Percentiles rank a stretch among this genome's conserved stretches.
Conservation (phyloP, 2,329 filamentous ascomycete species). For the Botrytis aclada region DNA sequence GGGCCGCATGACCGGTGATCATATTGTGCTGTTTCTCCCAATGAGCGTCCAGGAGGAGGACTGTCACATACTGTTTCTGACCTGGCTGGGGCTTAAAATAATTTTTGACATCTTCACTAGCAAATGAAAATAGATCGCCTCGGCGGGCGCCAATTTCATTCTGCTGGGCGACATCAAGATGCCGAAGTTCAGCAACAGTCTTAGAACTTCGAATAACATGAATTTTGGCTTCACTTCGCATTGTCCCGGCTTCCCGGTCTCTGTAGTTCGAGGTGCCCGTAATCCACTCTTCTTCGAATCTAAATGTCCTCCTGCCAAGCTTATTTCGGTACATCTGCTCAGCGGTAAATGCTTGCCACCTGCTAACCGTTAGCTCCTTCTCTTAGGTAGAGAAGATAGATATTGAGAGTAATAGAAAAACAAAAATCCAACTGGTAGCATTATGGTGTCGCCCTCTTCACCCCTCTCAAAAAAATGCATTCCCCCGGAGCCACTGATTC, state of each 20-base stretch:
- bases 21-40: constrained; percentile 73
- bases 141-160: constrained; percentile 65
- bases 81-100: constrained; percentile 73
- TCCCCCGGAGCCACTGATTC: neutral
- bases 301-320: constrained; percentile 79
- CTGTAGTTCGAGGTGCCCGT: constrained; percentile 73
- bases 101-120: constrained; percentile 70
- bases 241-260: constrained; percentile 66
- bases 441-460: neutral
- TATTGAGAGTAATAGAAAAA: neutral
- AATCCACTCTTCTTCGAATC: constrained; percentile 95
- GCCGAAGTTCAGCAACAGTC: constrained; percentile 79
- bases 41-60: constrained; percentile 80
- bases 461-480: neutral
- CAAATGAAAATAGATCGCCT: constrained; percentile 73
- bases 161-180: constrained; percentile 76
- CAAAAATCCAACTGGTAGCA: neutral
- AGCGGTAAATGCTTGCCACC: constrained; percentile 92
- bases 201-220: constrained; percentile 81
- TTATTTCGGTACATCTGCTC: constrained; percentile 94
- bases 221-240: constrained; percentile 87
- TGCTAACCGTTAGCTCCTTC: constrained; percentile 1
- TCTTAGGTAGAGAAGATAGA: neutral
- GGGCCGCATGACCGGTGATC: constrained; percentile 76
- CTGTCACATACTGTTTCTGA: constrained; percentile 85